phyloP scores from a whole-genome alignment of 441 rosid genomes.

The Mallotus japonicus region DNA sequence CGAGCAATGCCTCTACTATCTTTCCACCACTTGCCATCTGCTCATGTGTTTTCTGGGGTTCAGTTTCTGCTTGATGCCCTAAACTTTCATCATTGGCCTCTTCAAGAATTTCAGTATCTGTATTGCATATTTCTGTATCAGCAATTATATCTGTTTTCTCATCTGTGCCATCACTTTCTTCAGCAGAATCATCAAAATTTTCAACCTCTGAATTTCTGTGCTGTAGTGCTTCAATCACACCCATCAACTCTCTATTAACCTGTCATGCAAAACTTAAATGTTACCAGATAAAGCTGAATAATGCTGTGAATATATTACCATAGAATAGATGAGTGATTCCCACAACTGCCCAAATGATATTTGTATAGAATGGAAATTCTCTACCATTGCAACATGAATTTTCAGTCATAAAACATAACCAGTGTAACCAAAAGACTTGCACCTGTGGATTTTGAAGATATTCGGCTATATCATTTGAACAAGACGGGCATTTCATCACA shows the following conservation, averaged over 20 bases:
- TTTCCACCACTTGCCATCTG: background rate
- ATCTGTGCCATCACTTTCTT: conserved; percentile 12
- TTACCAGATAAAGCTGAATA: background rate
- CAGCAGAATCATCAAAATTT: conserved; percentile 12
- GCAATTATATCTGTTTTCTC: conserved; percentile 15
- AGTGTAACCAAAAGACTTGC: background rate
- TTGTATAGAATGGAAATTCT: background rate
- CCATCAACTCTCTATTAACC: conserved; percentile 65
- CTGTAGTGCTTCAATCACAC: conserved; percentile 45
- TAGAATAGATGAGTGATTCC: background rate
- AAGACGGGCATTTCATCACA: conserved; percentile 59
- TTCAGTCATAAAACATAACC: background rate
- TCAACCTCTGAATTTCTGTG: conserved; percentile 25
- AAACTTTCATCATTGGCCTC: background rate
- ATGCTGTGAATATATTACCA: background rate
- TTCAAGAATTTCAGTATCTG: background rate
- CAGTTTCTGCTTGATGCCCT: background rate
- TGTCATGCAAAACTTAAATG: conserved; percentile 20
- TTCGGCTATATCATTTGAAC: conserved; percentile 55
- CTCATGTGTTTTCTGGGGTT: background rate
- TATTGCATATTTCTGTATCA: background rate
- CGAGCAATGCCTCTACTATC: background rate
- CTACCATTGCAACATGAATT: background rate
- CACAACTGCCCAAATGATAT: background rate
- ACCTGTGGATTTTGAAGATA: conserved; percentile 63